Conservation (phyloP, 306 rosid genomes). For the Inga laurina region DNA sequence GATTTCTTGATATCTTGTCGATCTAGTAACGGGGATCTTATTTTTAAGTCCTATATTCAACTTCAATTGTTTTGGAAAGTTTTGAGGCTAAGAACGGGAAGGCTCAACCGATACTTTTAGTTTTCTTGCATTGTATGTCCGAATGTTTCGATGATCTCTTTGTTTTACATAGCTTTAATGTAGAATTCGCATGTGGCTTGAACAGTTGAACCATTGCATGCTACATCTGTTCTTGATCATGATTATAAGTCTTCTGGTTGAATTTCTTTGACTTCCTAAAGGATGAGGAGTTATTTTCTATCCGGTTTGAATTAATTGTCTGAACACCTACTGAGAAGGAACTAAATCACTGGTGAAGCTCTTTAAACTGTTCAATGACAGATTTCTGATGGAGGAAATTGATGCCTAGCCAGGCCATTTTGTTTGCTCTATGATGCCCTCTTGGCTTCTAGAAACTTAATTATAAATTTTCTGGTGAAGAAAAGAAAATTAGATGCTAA, state of each 20-base stretch:
- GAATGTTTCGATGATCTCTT: slow-evolving; percentile 5
- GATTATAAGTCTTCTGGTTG: neutral
- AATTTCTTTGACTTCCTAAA: neutral
- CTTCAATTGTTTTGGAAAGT: neutral
- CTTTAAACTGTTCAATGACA: neutral
- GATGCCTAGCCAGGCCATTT: neutral
- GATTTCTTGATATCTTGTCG: neutral
- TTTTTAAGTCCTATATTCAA: neutral
- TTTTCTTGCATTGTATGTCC: slow-evolving; percentile 15
- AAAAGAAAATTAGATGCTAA: neutral
- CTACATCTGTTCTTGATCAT: neutral
- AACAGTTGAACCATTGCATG: neutral
- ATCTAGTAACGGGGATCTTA: slow-evolving; percentile 6
- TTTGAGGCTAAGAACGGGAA: slow-evolving; percentile 1
- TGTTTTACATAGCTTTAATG: slow-evolving; percentile 7
- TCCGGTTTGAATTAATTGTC: neutral
- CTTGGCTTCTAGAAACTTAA: neutral
- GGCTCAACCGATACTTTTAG: neutral
- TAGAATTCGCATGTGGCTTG: slow-evolving; percentile 12
- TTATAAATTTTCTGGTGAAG: neutral
- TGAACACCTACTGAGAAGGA: neutral
- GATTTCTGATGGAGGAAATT: neutral
- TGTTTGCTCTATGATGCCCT: neutral
- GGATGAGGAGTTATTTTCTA: neutral
- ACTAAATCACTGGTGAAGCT: neutral